These are phyloP conservation scores for Didymella lethalis DNA, from an alignment of 2,329 filamentous ascomycete genomes.

Conservation along the genomic window DNA sequence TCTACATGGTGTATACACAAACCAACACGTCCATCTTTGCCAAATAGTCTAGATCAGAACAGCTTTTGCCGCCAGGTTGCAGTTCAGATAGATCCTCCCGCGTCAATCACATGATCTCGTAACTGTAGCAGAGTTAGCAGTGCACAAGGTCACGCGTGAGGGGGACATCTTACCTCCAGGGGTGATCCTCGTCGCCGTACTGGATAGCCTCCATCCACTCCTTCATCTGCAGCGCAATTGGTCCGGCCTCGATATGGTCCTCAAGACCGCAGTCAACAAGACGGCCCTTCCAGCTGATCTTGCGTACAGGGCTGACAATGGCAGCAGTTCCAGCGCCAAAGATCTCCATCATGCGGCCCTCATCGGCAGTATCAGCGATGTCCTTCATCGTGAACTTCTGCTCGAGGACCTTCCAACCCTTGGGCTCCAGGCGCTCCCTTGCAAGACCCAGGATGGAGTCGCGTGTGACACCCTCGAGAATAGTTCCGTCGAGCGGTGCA, in stretches of 20 bases:
- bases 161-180: constrained; percentile 75
- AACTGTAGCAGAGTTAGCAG: constrained; percentile 38
- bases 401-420: constrained; percentile 90
- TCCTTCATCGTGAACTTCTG: constrained; percentile 92
- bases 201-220: constrained; percentile 95
- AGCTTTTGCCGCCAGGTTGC: constrained; percentile 1
- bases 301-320: constrained; percentile 88
- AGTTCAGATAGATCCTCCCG: neutral
- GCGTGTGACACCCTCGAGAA: constrained; percentile 91
- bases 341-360: constrained; percentile 88
- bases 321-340: constrained; percentile 95
- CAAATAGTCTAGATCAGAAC: constrained; percentile 6
- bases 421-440: constrained; percentile 78
- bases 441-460: constrained; percentile 91
- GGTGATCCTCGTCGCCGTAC: constrained; percentile 85
- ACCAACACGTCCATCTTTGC: constrained; percentile 8
- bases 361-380: constrained; percentile 78
- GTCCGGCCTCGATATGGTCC: constrained; percentile 84
- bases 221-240: constrained; percentile 87
- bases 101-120: constrained; percentile 32
- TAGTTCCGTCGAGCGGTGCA: constrained; percentile 95
- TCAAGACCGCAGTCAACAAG: constrained; percentile 83
- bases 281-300: constrained; percentile 86
- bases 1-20: constrained; percentile 22
- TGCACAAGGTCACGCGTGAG: neutral